phyloP scores from a whole-genome alignment of 2,329 filamentous ascomycete species.

The Aspergillus sp. region DNA sequence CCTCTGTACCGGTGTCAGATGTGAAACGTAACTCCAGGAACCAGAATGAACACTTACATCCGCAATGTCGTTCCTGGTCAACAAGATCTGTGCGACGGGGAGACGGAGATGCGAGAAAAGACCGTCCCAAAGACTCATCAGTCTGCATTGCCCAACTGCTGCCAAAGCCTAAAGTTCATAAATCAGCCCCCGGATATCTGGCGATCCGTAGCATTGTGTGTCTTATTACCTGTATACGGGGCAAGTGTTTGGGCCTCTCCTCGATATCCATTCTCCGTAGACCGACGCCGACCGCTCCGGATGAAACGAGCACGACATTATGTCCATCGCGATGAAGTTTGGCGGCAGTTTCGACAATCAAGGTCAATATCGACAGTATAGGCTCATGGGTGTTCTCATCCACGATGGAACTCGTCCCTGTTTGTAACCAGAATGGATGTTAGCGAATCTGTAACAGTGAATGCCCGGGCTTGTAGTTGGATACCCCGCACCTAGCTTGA shows the following conservation, averaged over 20 bases:
- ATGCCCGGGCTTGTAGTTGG: constrained; percentile 13
- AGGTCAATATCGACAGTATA: constrained; percentile 81
- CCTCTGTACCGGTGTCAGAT: constrained; percentile 54
- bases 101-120: constrained; percentile 85
- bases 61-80: constrained; percentile 94
- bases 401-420: constrained; percentile 98
- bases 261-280: constrained; percentile 86
- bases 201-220: constrained; percentile 19
- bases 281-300: constrained; percentile 93
- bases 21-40: neutral
- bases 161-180: constrained; percentile 68
- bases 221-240: constrained; percentile 72
- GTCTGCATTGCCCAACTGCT: constrained; percentile 90
- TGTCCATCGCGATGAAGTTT: constrained; percentile 88
- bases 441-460: constrained; percentile 15
- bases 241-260: constrained; percentile 84
- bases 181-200: neutral
- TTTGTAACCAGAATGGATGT: constrained; percentile 19
- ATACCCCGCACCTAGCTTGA: constrained; percentile 43
- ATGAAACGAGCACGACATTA: constrained; percentile 92
- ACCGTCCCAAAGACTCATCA: constrained; percentile 95
- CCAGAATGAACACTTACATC: constrained; percentile 61
- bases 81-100: constrained; percentile 89
- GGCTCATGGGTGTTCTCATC: constrained; percentile 95
- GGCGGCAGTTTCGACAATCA: constrained; percentile 93